Conservation (phyloP, 345 rosid species). For the Passiflora organensis region DNA sequence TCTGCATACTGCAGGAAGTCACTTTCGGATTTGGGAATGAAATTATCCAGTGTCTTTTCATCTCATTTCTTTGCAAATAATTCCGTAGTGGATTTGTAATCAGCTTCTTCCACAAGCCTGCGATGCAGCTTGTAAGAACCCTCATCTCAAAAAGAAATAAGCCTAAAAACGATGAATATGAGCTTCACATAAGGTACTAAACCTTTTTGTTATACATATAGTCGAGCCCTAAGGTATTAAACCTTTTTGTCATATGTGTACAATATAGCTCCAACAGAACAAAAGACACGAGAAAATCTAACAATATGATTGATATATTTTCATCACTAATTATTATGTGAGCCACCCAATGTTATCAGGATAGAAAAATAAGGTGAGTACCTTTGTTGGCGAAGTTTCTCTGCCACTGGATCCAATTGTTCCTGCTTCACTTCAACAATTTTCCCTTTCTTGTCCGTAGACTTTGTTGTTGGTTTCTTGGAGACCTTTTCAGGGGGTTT, state of each 20-base stretch:
- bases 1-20: constrained; percentile 92
- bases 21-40: constrained; percentile 90
- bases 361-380: constrained; percentile 11
- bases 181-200: no score
- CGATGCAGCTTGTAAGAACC: not conserved
- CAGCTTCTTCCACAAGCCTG: constrained; percentile 97
- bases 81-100: constrained; percentile 63
- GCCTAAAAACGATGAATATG: no score
- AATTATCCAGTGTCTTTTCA: constrained; percentile 54
- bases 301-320: no score
- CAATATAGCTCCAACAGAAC: no score
- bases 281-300: no score
- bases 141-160: no score
- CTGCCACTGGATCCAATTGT: constrained; percentile 59
- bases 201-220: no score
- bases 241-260: no score
- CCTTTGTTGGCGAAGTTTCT: constrained; percentile 82
- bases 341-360: no score
- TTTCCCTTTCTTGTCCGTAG: constrained; percentile 52
- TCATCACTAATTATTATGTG: no score
- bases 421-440: constrained; percentile 30
- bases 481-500: no score
- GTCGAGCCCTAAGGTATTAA: no score
- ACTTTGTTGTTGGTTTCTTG: constrained; percentile 42
- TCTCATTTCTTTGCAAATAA: constrained; percentile 60